Evolutionary conservation across 306 rosid genomes (phyloP).

Genomic region (Quercus berberidifolia): DNA sequence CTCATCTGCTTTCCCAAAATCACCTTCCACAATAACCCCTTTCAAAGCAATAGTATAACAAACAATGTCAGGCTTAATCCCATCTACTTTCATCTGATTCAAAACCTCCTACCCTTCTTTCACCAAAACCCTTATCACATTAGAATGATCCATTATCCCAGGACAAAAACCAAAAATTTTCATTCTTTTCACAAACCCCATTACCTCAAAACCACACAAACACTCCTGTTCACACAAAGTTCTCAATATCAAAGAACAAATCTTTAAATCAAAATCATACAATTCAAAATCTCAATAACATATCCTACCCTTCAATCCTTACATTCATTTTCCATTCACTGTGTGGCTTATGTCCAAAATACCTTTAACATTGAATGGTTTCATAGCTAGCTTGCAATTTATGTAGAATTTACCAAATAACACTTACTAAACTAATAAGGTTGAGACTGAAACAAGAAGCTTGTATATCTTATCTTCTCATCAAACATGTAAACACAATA

Average conservation of each 20-base stretch:
- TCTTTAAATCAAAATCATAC: slow-evolving; percentile 49
- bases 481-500: no score
- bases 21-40: slow-evolving; percentile 43
- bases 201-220: slow-evolving; percentile 34
- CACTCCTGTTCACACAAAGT: slow-evolving; percentile 42
- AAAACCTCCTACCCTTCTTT: slow-evolving; percentile 45
- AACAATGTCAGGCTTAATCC: slow-evolving; percentile 69
- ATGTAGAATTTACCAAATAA: no score
- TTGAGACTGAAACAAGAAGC: no score
- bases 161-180: slow-evolving; percentile 62
- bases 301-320: slow-evolving; percentile 35
- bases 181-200: slow-evolving; percentile 53
- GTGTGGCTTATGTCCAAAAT: no score
- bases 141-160: slow-evolving; percentile 47
- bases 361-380: no score
- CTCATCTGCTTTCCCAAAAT: slow-evolving; percentile 44
- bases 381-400: no score
- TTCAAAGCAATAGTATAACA: slow-evolving; percentile 72
- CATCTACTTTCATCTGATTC: slow-evolving; percentile 53
- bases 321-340: no score
- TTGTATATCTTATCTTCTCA: no score
- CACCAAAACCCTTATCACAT: slow-evolving; percentile 52
- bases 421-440: no score
- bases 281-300: slow-evolving; percentile 53
- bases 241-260: slow-evolving; percentile 58